Evolutionary conservation across 768 basidiomycete genomes (phyloP).

Genomic region (Melanogaster broomeanus): DNA sequence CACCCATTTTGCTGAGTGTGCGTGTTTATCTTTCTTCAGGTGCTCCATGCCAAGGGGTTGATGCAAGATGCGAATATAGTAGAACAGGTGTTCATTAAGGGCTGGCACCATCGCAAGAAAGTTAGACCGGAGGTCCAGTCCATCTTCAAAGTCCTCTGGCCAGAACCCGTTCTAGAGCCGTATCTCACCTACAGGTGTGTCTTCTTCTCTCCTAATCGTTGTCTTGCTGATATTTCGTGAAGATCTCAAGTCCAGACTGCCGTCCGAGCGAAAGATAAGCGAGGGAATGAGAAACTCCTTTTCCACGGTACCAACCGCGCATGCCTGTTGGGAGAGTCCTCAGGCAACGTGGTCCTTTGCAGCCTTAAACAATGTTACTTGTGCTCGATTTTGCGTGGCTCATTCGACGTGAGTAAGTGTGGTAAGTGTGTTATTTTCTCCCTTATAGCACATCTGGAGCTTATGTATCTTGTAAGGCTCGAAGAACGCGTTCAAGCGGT

Average conservation of each 20-base stretch:
- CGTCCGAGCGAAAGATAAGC: constrained; percentile 26
- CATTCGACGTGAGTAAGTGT: constrained; percentile 61
- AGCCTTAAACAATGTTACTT: constrained; percentile 50
- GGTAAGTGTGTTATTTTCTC: constrained; percentile 41
- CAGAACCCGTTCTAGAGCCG: constrained; percentile 43
- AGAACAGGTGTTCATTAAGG: constrained; percentile 49
- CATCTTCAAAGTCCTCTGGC: constrained; percentile 53
- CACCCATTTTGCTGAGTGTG: constrained; percentile 43
- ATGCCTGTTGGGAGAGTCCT: constrained; percentile 59
- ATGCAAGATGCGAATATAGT: constrained; percentile 35
- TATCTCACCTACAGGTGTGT: constrained; percentile 49
- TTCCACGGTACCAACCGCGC: constrained; percentile 69
- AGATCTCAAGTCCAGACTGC: constrained; percentile 29
- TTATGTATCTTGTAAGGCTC: constrained; percentile 39
- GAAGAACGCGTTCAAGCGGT: constrained; percentile 58
- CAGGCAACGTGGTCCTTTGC: constrained; percentile 49
- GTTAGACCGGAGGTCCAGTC: constrained; percentile 47
- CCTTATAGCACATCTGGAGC: constrained; percentile 3
- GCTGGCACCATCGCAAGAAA: constrained; percentile 60
- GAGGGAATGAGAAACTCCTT: constrained; percentile 56
- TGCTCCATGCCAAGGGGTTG: not conserved
- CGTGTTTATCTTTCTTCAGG: constrained; percentile 12
- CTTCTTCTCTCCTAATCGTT: constrained; percentile 20
- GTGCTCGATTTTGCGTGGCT: constrained; percentile 57
- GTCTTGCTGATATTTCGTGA: constrained; percentile 1